A percentile compares a stretch with the other conserved stretches of the same genome.
Evolutionary conservation across 2,329 filamentous ascomycete species (phyloP).

Genomic region (Fusarium dimerum): DNA sequence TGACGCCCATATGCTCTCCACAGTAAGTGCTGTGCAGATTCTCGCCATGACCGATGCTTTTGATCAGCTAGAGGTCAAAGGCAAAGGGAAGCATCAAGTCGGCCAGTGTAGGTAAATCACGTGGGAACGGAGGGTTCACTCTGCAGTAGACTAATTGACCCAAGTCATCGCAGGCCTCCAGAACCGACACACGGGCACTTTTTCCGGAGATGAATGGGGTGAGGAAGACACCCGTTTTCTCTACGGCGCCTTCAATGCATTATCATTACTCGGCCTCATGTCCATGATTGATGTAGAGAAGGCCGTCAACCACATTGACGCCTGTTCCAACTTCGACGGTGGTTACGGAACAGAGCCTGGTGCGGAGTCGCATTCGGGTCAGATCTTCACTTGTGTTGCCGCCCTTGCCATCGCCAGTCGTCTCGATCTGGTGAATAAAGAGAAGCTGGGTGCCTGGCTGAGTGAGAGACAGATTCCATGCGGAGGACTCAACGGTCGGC

Average conservation of each 20-base stretch:
- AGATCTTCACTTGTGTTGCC: slow-evolving; percentile 92
- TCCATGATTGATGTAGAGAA: slow-evolving; percentile 75
- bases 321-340: slow-evolving; percentile 91
- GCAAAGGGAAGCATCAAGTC: slow-evolving; percentile 67
- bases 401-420: slow-evolving; percentile 81
- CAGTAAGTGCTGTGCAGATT: slow-evolving; percentile 92
- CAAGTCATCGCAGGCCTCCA: slow-evolving; percentile 80
- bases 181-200: slow-evolving; percentile 78
- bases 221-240: slow-evolving; percentile 95
- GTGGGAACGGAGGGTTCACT: slow-evolving; percentile 5
- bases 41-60: slow-evolving; percentile 84
- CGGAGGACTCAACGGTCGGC: slow-evolving; percentile 89
- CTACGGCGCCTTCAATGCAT: slow-evolving; percentile 84
- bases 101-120: slow-evolving; percentile 68
- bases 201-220: slow-evolving; percentile 94
- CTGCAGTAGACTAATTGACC: slow-evolving; percentile 22
- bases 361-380: slow-evolving; percentile 90
- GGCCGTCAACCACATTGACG: slow-evolving; percentile 75
- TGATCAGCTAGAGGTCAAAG: slow-evolving; percentile 73
- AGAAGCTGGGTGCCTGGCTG: slow-evolving; percentile 84
- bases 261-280: slow-evolving; percentile 79
- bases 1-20: slow-evolving; percentile 95
- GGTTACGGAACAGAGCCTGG: slow-evolving; percentile 89
- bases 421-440: slow-evolving; percentile 78
- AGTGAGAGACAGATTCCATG: slow-evolving; percentile 87